Evolutionary conservation across 768 basidiomycete species (phyloP).

Genomic region (Calocera viscosa): DNA sequence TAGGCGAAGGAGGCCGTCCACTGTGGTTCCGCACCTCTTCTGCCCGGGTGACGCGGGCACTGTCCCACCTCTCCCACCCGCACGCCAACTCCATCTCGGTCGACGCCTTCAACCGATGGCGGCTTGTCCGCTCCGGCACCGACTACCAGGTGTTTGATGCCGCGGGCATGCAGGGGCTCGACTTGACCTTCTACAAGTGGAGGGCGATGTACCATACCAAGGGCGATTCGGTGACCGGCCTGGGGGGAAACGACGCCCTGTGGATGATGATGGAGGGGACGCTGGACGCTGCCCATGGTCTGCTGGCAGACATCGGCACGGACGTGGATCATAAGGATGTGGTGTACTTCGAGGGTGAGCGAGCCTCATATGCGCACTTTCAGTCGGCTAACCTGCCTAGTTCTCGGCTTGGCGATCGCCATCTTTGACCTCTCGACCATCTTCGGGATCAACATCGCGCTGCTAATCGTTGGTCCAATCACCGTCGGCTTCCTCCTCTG

Average conservation of each 20-base stretch:
- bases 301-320: slow-evolving; percentile 34
- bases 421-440: slow-evolving; percentile 42
- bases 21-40: slow-evolving; percentile 63
- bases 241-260: slow-evolving; percentile 44
- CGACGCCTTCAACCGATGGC: slow-evolving; percentile 49
- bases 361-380: neutral
- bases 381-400: slow-evolving; percentile 27
- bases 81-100: slow-evolving; percentile 59
- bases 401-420: slow-evolving; percentile 46
- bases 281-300: slow-evolving; percentile 39
- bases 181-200: slow-evolving; percentile 65
- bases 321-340: slow-evolving; percentile 12
- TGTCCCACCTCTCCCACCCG: slow-evolving; percentile 47
- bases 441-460: slow-evolving; percentile 44
- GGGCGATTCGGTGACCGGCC: slow-evolving; percentile 53
- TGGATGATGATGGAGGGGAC: slow-evolving; percentile 72
- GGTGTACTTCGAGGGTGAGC: slow-evolving; percentile 67
- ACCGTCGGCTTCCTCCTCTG: slow-evolving; percentile 36
- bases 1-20: slow-evolving; percentile 65
- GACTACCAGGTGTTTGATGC: slow-evolving; percentile 59
- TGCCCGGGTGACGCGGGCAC: slow-evolving; percentile 42
- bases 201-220: slow-evolving; percentile 67
- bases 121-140: slow-evolving; percentile 54
- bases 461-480: slow-evolving; percentile 53
- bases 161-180: slow-evolving; percentile 51